These are phyloP conservation scores for Suillus tomentosus DNA, from an alignment of 768 basidiomycete species.

Conservation along the genomic window DNA sequence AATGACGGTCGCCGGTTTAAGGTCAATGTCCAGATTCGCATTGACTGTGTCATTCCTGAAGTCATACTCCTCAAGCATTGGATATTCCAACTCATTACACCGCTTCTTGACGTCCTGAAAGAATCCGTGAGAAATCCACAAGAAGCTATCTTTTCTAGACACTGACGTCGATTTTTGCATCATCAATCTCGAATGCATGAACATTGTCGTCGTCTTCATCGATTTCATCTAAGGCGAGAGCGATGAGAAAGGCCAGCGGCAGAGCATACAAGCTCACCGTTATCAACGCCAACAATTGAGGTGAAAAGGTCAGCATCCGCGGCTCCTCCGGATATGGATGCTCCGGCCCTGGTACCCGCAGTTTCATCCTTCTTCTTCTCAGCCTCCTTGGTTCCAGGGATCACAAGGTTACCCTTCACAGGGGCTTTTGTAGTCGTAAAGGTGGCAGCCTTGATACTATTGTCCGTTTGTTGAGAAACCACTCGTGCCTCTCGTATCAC, in stretches of 20 bases:
- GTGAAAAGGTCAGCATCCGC: conserved; percentile 85
- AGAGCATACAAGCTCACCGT: conserved; percentile 50
- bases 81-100: conserved; percentile 95
- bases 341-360: conserved; percentile 33
- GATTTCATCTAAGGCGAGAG: conserved; percentile 72
- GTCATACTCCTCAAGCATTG: conserved; percentile 99
- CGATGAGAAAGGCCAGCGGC: background rate
- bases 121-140: conserved; percentile 6
- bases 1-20: conserved; percentile 97
- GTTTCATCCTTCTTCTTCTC: conserved; percentile 70
- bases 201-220: conserved; percentile 98
- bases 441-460: conserved; percentile 72
- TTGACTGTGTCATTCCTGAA: conserved; percentile 97
- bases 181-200: conserved; percentile 95
- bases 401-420: conserved; percentile 76
- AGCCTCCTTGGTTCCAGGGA: conserved; percentile 81
- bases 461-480: conserved; percentile 65
- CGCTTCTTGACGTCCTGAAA: conserved; percentile 90
- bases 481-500: conserved; percentile 85
- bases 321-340: conserved; percentile 29
- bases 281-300: conserved; percentile 93
- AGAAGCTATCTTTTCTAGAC: conserved; percentile 9
- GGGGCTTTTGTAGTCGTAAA: conserved; percentile 85
- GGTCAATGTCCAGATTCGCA: conserved; percentile 95
- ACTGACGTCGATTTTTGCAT: conserved; percentile 88